phyloP scores from a whole-genome alignment of 2,329 filamentous ascomycete genomes.

The Fusarium verrucosum region DNA sequence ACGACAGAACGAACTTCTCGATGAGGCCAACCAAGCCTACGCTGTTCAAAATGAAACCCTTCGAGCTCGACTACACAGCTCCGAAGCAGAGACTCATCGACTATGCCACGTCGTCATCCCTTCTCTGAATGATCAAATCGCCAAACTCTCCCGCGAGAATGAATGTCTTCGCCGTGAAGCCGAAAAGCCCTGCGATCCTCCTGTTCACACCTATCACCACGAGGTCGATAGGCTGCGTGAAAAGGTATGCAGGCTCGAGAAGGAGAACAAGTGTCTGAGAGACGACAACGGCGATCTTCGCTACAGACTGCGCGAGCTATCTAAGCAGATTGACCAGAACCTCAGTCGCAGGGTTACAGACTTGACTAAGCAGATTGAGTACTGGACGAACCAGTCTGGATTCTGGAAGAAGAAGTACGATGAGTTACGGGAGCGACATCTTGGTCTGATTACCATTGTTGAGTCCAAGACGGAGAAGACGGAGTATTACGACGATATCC shows the following conservation, averaged over 20 bases:
- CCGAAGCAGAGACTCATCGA: constrained; percentile 50
- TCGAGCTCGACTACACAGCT: constrained; percentile 49
- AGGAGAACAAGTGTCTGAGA: constrained; percentile 50
- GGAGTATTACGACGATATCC: constrained; percentile 48
- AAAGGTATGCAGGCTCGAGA: constrained; percentile 50
- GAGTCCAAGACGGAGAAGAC: constrained; percentile 48
- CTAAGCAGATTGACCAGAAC: constrained; percentile 47
- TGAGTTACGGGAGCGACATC: constrained; percentile 40
- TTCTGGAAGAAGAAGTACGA: constrained; percentile 48
- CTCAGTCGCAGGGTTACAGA: constrained; percentile 48
- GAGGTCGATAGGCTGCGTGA: constrained; percentile 49
- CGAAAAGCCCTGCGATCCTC: constrained; percentile 46
- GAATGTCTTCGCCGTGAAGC: constrained; percentile 51
- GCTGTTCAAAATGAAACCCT: constrained; percentile 47
- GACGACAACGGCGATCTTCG: constrained; percentile 51
- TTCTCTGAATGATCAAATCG: constrained; percentile 51
- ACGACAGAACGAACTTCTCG: constrained; percentile 50
- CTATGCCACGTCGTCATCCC: constrained; percentile 48
- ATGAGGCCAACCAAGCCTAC: constrained; percentile 50
- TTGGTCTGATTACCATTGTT: constrained; percentile 44
- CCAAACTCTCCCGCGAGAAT: constrained; percentile 52
- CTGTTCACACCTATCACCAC: constrained; percentile 28
- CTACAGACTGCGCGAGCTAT: constrained; percentile 48
- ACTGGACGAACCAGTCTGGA: constrained; percentile 49
- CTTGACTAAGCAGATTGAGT: constrained; percentile 47